These are phyloP conservation scores for Sinapis alba DNA, from an alignment of 441 rosid species.

Conservation along the genomic window DNA sequence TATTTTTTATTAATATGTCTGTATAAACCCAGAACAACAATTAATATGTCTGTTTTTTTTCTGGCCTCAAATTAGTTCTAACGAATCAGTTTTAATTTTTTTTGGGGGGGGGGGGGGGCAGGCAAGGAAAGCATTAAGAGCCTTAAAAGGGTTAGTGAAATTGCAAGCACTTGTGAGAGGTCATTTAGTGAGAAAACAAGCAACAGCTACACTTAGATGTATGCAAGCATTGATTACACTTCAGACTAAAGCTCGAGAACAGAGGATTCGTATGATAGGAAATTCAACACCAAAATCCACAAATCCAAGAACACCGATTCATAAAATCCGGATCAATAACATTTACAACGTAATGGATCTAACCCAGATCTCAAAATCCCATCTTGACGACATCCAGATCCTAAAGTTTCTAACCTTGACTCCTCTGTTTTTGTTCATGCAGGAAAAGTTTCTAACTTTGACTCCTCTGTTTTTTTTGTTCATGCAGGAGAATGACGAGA, in stretches of 20 bases:
- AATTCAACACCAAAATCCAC: conserved; percentile 43
- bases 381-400: conserved; percentile 24
- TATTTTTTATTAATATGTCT: too few relatives aligned
- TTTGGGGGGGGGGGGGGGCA: conserved; percentile 43
- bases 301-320: conserved; percentile 55
- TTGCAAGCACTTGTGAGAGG: conserved; percentile 70
- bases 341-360: conserved; percentile 50
- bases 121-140: conserved; percentile 87
- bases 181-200: conserved; percentile 68
- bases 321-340: conserved; percentile 39
- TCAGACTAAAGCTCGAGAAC: conserved; percentile 66
- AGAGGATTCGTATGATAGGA: conserved; percentile 57
- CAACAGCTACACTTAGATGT: conserved; percentile 62
- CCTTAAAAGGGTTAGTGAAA: conserved; percentile 72
- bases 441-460: background rate
- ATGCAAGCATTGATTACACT: conserved; percentile 65
- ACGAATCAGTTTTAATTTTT: background rate
- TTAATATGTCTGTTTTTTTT: too few relatives aligned
- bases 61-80: background rate
- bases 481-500: conserved; percentile 68
- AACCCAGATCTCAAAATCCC: conserved; percentile 33
- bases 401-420: background rate
- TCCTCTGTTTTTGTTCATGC: conserved; percentile 29
- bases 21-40: too few relatives aligned
- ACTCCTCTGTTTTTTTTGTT: conserved; percentile 27